phyloP scores from a whole-genome alignment of 257 asterid genomes.

The Gardenia jasminoides region DNA sequence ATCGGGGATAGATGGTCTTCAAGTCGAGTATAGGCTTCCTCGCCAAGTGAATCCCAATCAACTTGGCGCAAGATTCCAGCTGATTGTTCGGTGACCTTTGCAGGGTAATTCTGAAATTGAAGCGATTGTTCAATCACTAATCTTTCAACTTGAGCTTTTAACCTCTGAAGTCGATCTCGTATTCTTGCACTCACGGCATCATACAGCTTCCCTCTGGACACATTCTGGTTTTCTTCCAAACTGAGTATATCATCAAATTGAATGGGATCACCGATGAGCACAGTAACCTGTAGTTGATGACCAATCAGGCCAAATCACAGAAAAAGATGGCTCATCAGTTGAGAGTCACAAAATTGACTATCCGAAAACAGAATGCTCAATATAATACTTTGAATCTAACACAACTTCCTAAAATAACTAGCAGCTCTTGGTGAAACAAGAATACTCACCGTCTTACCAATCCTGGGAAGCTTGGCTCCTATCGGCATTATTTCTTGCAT shows the following conservation, averaged over 20 bases:
- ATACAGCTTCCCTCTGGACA: slow-evolving; percentile 62
- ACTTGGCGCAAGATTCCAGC: slow-evolving; percentile 50
- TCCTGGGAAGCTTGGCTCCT: slow-evolving; percentile 84
- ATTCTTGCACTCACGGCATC: slow-evolving; percentile 73
- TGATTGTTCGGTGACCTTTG: slow-evolving; percentile 37
- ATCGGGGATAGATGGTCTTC: slow-evolving; percentile 24
- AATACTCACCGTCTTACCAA: slow-evolving; percentile 70
- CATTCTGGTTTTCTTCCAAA: slow-evolving; percentile 35
- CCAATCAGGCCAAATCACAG: not conserved
- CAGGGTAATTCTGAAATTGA: slow-evolving; percentile 28
- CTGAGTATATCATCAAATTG: slow-evolving; percentile 58
- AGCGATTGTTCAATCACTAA: slow-evolving; percentile 48
- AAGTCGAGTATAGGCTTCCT: slow-evolving; percentile 34
- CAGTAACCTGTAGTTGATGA: slow-evolving; percentile 64
- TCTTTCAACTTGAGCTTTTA: slow-evolving; percentile 68
- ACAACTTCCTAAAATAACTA: not conserved
- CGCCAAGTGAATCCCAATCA: slow-evolving; percentile 70
- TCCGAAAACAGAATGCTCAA: not conserved
- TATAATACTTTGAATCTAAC: not conserved
- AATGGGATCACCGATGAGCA: slow-evolving; percentile 87
- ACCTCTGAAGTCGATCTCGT: slow-evolving; percentile 50
- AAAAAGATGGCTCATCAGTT: not conserved
- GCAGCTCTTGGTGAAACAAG: not conserved
- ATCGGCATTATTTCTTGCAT: slow-evolving; percentile 93
- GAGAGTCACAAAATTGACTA: not conserved